These are phyloP conservation scores for Quercus phellos DNA, from an alignment of 331 rosid genomes.

Conservation along the genomic window DNA sequence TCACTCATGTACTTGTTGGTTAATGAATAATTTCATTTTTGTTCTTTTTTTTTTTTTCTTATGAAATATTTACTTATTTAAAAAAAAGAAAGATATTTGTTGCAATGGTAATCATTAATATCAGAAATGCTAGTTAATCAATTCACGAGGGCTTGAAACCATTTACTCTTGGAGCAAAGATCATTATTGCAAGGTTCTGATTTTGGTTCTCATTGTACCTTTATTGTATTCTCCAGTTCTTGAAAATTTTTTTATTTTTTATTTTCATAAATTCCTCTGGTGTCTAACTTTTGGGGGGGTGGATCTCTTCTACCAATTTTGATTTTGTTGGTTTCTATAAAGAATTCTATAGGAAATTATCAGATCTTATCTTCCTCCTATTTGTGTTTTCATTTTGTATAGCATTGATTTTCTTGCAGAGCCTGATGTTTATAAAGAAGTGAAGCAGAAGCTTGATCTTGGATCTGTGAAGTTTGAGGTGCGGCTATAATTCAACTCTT, in stretches of 20 bases:
- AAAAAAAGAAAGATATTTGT: not conserved
- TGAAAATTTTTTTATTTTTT: not conserved
- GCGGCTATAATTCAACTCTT: constrained; percentile 8
- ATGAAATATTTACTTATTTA: too few relatives aligned
- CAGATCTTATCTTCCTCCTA: not conserved
- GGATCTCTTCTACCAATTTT: not conserved
- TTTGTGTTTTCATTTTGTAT: constrained; percentile 3
- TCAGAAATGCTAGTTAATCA: not conserved
- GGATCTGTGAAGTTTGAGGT: constrained; percentile 98
- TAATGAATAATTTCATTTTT: too few relatives aligned
- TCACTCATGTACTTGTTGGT: too few relatives aligned
- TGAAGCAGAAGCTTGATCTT: constrained; percentile 88
- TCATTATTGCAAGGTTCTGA: not conserved
- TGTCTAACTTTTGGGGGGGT: not conserved
- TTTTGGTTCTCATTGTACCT: not conserved
- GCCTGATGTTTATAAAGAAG: constrained; percentile 95
- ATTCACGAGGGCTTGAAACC: not conserved
- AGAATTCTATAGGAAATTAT: not conserved
- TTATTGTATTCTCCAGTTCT: not conserved
- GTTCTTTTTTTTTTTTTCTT: too few relatives aligned
- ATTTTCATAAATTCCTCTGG: not conserved
- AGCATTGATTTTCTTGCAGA: constrained; percentile 46
- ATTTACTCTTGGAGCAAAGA: not conserved
- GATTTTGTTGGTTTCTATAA: not conserved
- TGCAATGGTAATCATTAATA: not conserved